Evolutionary conservation across 352 stramenopile species (phyloP).

Genomic region (Phytophthora vignae): DNA sequence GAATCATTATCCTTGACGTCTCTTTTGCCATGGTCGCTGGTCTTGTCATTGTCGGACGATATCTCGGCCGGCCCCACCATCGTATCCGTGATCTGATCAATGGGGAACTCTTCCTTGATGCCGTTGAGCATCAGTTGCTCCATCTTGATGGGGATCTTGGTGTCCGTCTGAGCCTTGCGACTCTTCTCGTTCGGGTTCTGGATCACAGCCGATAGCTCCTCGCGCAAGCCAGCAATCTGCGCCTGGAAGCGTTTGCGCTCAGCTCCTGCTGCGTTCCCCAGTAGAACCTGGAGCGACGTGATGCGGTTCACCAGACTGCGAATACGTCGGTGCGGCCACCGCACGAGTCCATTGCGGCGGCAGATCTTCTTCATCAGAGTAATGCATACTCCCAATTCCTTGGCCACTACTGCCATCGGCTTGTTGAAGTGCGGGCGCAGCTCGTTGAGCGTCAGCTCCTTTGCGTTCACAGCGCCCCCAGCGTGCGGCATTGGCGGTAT

Average conservation of each 20-base stretch:
- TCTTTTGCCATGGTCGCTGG: neutral
- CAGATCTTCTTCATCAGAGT: conserved; percentile 92
- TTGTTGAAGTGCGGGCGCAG: conserved; percentile 88
- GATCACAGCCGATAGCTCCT: conserved; percentile 81
- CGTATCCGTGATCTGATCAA: conserved; percentile 22
- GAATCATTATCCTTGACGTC: neutral
- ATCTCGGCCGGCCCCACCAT: conserved; percentile 24
- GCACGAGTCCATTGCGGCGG: conserved; percentile 78
- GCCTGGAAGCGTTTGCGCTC: conserved; percentile 72
- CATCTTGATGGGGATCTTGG: conserved; percentile 45
- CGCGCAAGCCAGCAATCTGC: conserved; percentile 66
- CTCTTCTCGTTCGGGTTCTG: conserved; percentile 90
- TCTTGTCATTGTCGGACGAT: neutral
- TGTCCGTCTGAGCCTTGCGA: conserved; percentile 74
- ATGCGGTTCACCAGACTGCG: conserved; percentile 86
- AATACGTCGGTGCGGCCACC: conserved; percentile 86
- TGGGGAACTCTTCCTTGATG: conserved; percentile 24
- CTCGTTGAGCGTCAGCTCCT: conserved; percentile 84
- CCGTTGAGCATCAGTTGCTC: conserved; percentile 13
- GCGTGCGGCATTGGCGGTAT: conserved; percentile 46
- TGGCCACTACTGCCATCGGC: conserved; percentile 82
- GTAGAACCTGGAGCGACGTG: conserved; percentile 76
- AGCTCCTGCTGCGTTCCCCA: conserved; percentile 49
- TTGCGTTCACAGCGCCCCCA: conserved; percentile 68
- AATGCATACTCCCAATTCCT: conserved; percentile 87